A percentile compares a stretch with the other conserved stretches of the same genome.
Evolutionary conservation across 2,329 filamentous ascomycete genomes (phyloP).

Genomic region (Didymella arachidicola): DNA sequence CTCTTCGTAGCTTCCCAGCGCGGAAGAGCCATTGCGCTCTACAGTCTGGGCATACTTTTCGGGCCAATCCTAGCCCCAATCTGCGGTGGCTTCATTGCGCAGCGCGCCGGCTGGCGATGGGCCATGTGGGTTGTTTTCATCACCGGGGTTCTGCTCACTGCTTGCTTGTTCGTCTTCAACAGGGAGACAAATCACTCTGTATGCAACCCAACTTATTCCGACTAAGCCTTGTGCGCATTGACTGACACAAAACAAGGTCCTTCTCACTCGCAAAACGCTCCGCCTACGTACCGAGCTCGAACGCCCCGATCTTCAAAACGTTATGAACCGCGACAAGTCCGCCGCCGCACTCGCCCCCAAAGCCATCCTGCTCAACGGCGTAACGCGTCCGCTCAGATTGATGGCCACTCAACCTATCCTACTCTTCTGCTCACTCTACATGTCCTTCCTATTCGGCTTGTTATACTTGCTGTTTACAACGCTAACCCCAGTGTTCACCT

Average conservation of each 20-base stretch:
- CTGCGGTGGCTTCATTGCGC: slow-evolving; percentile 48
- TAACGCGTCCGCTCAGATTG: slow-evolving; percentile 46
- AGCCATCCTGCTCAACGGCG: slow-evolving; percentile 44
- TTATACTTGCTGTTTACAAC: slow-evolving; percentile 51
- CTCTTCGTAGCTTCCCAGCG: slow-evolving; percentile 45
- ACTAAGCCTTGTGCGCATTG: too few species aligned
- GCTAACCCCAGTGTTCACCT: slow-evolving; percentile 44
- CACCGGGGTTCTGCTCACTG: slow-evolving; percentile 32
- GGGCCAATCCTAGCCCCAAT: slow-evolving; percentile 47
- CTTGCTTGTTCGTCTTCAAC: slow-evolving; percentile 50
- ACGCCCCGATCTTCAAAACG: slow-evolving; percentile 57
- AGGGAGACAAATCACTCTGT: slow-evolving; percentile 58
- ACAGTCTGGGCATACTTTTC: slow-evolving; percentile 42
- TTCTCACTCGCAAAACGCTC: slow-evolving; percentile 66
- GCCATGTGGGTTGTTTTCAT: slow-evolving; percentile 48
- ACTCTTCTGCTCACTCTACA: slow-evolving; percentile 43
- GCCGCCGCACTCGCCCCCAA: slow-evolving; percentile 22
- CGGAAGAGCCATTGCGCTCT: slow-evolving; percentile 44
- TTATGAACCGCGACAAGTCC: slow-evolving; percentile 45
- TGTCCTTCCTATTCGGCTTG: slow-evolving; percentile 47
- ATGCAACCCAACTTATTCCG: not conserved
- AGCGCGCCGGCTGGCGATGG: slow-evolving; percentile 48
- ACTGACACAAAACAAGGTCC: slow-evolving; percentile 22
- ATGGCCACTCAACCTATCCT: slow-evolving; percentile 46
- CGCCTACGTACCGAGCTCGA: slow-evolving; percentile 55